Evolutionary conservation across 495 filamentous ascomycete species (phyloP).

Genomic region (Daldinia grandis): DNA sequence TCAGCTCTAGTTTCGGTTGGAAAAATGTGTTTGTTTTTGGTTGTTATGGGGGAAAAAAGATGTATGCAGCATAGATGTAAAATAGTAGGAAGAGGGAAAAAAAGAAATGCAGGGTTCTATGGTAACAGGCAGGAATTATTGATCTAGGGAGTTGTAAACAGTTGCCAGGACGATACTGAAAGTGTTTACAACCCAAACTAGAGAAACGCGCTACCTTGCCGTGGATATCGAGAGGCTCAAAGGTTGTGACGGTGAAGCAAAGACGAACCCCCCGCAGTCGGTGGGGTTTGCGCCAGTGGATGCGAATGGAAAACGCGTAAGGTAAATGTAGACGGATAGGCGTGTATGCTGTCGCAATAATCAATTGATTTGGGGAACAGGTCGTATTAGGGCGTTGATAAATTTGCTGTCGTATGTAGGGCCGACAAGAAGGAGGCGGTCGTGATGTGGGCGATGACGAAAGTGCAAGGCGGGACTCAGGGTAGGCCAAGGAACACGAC

Average conservation of each 20-base stretch:
- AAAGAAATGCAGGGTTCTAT: constrained; percentile 18
- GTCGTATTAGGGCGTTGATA: constrained; percentile 33
- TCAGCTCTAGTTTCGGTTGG: constrained; percentile 15
- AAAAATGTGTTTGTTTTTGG: constrained; percentile 13
- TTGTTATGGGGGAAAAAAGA: constrained; percentile 26
- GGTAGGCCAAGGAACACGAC: constrained; percentile 43
- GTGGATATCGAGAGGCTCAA: constrained; percentile 15
- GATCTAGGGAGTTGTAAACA: not conserved
- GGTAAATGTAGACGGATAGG: constrained; percentile 23
- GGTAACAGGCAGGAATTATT: not conserved
- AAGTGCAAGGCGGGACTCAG: constrained; percentile 41
- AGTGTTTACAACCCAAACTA: constrained; percentile 14
- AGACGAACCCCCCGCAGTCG: constrained; percentile 45
- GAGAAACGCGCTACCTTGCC: constrained; percentile 27
- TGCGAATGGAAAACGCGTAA: constrained; percentile 43
- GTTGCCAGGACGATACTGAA: not conserved
- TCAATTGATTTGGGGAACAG: constrained; percentile 39
- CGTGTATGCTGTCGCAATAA: constrained; percentile 36
- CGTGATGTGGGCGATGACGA: constrained; percentile 43
- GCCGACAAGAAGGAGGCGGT: constrained; percentile 31
- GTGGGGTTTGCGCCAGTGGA: constrained; percentile 49
- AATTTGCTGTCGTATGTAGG: constrained; percentile 35
- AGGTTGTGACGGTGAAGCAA: constrained; percentile 37
- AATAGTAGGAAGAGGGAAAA: constrained; percentile 7
- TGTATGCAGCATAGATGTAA: constrained; percentile 18